These are phyloP conservation scores for Neurospora terricola DNA, from an alignment of 495 filamentous ascomycete species.

Conservation along the genomic window DNA sequence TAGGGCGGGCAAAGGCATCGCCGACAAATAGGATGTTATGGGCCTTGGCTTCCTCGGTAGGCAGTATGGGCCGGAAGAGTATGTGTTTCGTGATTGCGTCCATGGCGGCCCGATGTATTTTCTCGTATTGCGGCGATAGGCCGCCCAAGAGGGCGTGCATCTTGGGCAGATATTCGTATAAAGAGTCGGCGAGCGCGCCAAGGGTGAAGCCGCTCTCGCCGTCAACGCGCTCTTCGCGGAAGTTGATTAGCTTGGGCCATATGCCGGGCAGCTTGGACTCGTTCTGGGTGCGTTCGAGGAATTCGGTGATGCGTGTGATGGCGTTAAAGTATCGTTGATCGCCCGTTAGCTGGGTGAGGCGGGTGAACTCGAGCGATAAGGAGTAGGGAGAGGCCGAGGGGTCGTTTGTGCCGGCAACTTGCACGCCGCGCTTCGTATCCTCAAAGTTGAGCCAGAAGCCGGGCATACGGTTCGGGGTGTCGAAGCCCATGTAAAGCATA, in stretches of 20 bases:
- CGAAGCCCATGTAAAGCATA: slow-evolving; percentile 71
- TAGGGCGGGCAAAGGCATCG: slow-evolving; percentile 10
- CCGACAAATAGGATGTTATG: slow-evolving; percentile 58
- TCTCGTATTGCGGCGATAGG: slow-evolving; percentile 22
- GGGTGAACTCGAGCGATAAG: slow-evolving; percentile 76
- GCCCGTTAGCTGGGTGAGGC: slow-evolving; percentile 69
- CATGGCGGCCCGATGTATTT: slow-evolving; percentile 42
- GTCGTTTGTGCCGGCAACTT: slow-evolving; percentile 45
- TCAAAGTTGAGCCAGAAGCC: slow-evolving; percentile 57
- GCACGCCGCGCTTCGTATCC: slow-evolving; percentile 67
- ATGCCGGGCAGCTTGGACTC: slow-evolving; percentile 57
- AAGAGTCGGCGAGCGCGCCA: slow-evolving; percentile 70
- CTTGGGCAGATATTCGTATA: slow-evolving; percentile 84
- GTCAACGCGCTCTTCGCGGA: slow-evolving; percentile 19
- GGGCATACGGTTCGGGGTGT: slow-evolving; percentile 84
- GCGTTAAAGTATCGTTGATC: slow-evolving; percentile 76
- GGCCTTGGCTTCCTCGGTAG: slow-evolving; percentile 30
- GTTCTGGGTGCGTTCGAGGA: slow-evolving; percentile 58
- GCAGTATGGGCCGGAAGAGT: slow-evolving; percentile 52
- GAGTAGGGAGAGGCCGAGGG: slow-evolving; percentile 67
- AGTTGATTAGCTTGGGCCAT: slow-evolving; percentile 30
- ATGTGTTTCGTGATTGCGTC: slow-evolving; percentile 52
- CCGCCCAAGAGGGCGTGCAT: slow-evolving; percentile 34
- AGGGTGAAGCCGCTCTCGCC: slow-evolving; percentile 48
- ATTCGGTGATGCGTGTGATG: slow-evolving; percentile 65